phyloP scores from a whole-genome alignment of 129 eudicot genomes.

The Flaveria sonorensis region DNA sequence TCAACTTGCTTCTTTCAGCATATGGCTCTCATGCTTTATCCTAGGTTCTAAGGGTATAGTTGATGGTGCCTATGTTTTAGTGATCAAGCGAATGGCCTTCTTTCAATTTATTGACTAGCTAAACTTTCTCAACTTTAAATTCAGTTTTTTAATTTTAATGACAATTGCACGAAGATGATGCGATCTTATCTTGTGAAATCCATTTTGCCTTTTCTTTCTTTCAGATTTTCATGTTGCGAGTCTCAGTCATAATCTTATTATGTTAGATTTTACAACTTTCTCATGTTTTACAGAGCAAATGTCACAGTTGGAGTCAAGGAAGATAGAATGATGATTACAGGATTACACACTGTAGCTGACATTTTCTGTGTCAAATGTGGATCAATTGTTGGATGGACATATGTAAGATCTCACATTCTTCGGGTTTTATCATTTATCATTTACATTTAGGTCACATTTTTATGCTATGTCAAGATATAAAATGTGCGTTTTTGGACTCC shows the following conservation, averaged over 20 bases:
- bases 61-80: too few relatives aligned
- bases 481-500: neutral
- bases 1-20: too few relatives aligned
- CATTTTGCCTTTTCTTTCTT: neutral
- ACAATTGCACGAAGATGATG: too few relatives aligned
- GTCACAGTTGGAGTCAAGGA: conserved; percentile 77
- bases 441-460: neutral
- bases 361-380: conserved; percentile 92
- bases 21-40: too few relatives aligned
- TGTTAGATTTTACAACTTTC: neutral
- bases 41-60: too few relatives aligned
- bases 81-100: too few relatives aligned
- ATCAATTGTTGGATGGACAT: conserved; percentile 93
- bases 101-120: too few relatives aligned
- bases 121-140: too few relatives aligned
- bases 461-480: conserved; percentile 12
- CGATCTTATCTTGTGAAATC: too few relatives aligned
- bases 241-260: neutral
- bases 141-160: too few relatives aligned
- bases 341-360: conserved; percentile 95
- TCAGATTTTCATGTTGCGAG: neutral
- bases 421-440: neutral
- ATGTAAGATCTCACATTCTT: conserved; percentile 55
- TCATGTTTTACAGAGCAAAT: conserved; percentile 57
- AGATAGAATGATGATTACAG: conserved; percentile 97